Percentiles rank a stretch among this genome's conserved stretches.
These are phyloP conservation scores for Thielaviopsis euricoi DNA, from an alignment of 2,329 filamentous ascomycete genomes.

Conservation along the genomic window DNA sequence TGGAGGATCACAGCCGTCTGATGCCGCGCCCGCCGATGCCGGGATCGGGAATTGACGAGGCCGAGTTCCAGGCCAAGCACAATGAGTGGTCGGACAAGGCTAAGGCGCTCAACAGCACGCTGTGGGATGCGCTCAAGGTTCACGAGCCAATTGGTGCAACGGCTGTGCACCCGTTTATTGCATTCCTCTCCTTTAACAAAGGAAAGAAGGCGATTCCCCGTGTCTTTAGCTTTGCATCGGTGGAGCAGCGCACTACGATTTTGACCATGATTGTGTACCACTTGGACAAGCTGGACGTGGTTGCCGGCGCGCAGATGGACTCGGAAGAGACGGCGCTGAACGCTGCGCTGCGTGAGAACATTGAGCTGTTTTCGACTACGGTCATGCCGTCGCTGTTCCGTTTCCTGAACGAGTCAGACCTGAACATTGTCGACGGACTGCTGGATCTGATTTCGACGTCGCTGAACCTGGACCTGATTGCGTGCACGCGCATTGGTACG, in stretches of 20 bases:
- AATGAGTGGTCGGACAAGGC: slow-evolving; percentile 64
- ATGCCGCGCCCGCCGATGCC: slow-evolving; percentile 42
- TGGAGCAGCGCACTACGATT: slow-evolving; percentile 86
- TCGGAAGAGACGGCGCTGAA: slow-evolving; percentile 58
- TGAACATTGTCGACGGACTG: slow-evolving; percentile 82
- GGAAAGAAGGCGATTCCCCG: slow-evolving; percentile 92
- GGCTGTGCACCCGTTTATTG: slow-evolving; percentile 81
- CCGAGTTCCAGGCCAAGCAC: slow-evolving; percentile 55
- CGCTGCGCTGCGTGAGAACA: slow-evolving; percentile 66
- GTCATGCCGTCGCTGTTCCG: slow-evolving; percentile 83
- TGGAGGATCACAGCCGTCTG: slow-evolving; percentile 81
- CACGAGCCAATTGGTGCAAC: slow-evolving; percentile 75
- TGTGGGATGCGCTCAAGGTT: slow-evolving; percentile 82
- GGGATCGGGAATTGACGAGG: slow-evolving; percentile 32
- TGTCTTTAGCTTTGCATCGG: slow-evolving; percentile 82
- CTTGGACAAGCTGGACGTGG: slow-evolving; percentile 80
- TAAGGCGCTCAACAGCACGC: slow-evolving; percentile 54
- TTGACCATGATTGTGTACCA: slow-evolving; percentile 92
- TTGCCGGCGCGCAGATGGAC: slow-evolving; percentile 60
- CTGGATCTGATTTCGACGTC: slow-evolving; percentile 71
- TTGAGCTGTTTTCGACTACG: slow-evolving; percentile 74
- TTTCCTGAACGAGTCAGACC: slow-evolving; percentile 77
- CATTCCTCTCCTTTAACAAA: slow-evolving; percentile 84
- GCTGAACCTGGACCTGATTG: slow-evolving; percentile 69
- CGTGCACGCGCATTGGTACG: slow-evolving; percentile 73